Evolutionary conservation across 306 rosid genomes (phyloP).

Genomic region (Trichosanthes truncata): DNA sequence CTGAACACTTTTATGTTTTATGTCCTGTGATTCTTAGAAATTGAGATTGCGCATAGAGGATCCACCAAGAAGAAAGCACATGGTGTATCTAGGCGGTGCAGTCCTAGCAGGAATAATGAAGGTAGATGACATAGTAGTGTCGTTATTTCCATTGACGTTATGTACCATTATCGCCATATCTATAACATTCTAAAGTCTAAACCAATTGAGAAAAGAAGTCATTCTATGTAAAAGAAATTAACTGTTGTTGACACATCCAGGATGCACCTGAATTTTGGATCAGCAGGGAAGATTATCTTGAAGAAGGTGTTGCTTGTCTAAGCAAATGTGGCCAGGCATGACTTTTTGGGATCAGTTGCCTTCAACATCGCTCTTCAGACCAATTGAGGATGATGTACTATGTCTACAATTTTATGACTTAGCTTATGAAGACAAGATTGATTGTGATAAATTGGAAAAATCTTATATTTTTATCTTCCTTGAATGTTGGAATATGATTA

Average conservation of each 20-base stretch:
- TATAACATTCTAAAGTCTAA: neutral
- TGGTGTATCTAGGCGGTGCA: slow-evolving; percentile 99
- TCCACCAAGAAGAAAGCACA: slow-evolving; percentile 97
- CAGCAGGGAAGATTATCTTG: slow-evolving; percentile 91
- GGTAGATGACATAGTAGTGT: slow-evolving; percentile 26
- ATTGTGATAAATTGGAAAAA: neutral
- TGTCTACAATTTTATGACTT: neutral
- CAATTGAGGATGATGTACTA: neutral
- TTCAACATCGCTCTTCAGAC: neutral
- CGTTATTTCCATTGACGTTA: neutral
- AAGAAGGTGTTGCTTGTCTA: slow-evolving; percentile 86
- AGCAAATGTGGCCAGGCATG: slow-evolving; percentile 87
- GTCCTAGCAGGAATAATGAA: slow-evolving; percentile 99
- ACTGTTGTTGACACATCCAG: slow-evolving; percentile 38
- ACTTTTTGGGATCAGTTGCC: slow-evolving; percentile 12
- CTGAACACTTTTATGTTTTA: neutral
- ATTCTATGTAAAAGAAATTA: neutral
- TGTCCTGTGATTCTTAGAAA: slow-evolving; percentile 41
- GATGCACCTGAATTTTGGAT: slow-evolving; percentile 99
- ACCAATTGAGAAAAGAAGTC: neutral
- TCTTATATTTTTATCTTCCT: neutral
- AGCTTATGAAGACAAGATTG: neutral
- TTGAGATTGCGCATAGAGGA: slow-evolving; percentile 89
- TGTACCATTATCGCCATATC: neutral
- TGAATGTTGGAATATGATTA: neutral